Percentiles rank a stretch among this genome's conserved stretches.
Conservation (phyloP, 495 filamentous ascomycete genomes). For the Neurospora discreta region DNA sequence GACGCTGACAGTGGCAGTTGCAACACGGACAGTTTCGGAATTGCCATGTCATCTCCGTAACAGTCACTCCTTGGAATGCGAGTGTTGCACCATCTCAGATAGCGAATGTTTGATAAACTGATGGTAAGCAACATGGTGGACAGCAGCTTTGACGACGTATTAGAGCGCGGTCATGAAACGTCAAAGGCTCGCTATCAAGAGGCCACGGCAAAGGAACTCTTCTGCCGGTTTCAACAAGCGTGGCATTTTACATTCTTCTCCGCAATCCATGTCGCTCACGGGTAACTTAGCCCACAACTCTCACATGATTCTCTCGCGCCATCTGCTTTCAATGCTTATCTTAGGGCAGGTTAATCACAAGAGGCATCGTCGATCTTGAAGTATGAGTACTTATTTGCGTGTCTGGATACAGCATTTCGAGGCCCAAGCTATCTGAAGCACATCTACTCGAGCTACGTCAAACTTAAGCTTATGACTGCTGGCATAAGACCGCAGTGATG, state of each 20-base stretch:
- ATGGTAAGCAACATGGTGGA: not conserved
- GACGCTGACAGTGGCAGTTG: not conserved
- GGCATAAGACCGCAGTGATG: not conserved
- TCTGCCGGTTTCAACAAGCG: not conserved
- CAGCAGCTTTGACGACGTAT: not conserved
- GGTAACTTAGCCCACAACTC: not conserved
- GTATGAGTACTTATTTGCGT: not conserved
- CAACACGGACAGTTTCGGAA: not conserved
- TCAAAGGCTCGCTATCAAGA: not conserved
- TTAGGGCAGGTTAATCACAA: not conserved
- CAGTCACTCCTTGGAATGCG: not conserved
- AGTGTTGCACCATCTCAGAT: not conserved
- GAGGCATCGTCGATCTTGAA: not conserved
- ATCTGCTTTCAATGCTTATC: not conserved
- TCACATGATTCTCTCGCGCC: not conserved
- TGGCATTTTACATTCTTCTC: not conserved
- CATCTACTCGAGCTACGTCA: not conserved
- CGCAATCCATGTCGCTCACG: not conserved
- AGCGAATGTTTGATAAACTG: not conserved
- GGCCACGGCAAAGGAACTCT: not conserved
- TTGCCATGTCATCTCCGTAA: not conserved
- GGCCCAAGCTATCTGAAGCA: not conserved
- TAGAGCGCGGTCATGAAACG: not conserved
- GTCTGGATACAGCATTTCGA: not conserved
- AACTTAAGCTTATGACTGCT: not conserved